Percentiles rank a stretch among this genome's conserved stretches.
phyloP scores from a whole-genome alignment of 441 rosid species.

The Populus hybrid region DNA sequence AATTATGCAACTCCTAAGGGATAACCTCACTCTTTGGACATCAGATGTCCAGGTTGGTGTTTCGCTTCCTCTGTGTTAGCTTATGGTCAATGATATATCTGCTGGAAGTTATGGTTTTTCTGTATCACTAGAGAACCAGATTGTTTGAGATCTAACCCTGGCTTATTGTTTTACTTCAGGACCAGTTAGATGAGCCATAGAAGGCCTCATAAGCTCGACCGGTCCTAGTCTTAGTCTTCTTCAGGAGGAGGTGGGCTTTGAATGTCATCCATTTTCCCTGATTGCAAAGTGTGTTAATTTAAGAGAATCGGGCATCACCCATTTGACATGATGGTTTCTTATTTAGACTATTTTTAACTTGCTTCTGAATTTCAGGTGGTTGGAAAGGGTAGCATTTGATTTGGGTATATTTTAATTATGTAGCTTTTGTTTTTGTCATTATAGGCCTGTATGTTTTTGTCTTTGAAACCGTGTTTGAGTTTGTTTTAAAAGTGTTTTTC shows the following conservation, averaged over 20 bases:
- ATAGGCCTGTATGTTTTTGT: not conserved
- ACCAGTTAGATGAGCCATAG: slow-evolving; percentile 76
- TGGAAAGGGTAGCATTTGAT: slow-evolving; percentile 20
- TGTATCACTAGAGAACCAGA: not conserved
- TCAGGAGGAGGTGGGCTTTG: slow-evolving; percentile 66
- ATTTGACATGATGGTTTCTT: slow-evolving; percentile 9
- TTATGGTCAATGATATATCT: not conserved
- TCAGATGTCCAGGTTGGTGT: slow-evolving; percentile 72
- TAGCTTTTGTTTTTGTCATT: not conserved
- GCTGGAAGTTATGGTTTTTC: not conserved
- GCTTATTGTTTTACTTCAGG: slow-evolving; percentile 34
- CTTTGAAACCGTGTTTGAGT: not conserved
- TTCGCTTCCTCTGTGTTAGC: not conserved
- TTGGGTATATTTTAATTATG: not conserved
- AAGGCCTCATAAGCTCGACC: slow-evolving; percentile 16
- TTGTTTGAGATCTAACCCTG: not conserved
- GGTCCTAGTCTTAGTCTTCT: slow-evolving; percentile 40
- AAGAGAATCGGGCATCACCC: slow-evolving; percentile 18
- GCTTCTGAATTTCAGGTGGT: slow-evolving; percentile 22
- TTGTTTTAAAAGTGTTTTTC: too few species aligned
- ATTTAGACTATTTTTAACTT: slow-evolving; percentile 20
- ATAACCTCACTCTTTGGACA: slow-evolving; percentile 91
- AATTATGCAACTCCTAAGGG: slow-evolving; percentile 84
- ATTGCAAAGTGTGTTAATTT: slow-evolving; percentile 27
- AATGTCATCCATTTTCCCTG: slow-evolving; percentile 50